These are phyloP conservation scores for Iberis pinnata DNA, from an alignment of 345 rosid genomes.

Conservation along the genomic window DNA sequence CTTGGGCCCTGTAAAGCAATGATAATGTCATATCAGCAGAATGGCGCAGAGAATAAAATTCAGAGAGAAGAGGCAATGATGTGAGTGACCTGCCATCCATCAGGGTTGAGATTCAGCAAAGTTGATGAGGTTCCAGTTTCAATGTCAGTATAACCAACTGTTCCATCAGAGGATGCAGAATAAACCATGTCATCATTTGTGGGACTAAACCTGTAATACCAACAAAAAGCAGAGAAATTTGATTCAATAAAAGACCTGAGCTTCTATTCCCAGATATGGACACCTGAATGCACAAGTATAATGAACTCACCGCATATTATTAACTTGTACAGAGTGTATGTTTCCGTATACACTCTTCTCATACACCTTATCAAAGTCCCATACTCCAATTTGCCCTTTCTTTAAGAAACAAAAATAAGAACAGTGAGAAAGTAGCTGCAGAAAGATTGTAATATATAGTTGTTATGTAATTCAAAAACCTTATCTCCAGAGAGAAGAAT, in stretches of 20 bases:
- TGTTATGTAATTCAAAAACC: slow-evolving; percentile 34
- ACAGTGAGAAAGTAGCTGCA: slow-evolving; percentile 2
- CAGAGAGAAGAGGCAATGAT: slow-evolving; percentile 5
- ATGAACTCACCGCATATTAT: slow-evolving; percentile 62
- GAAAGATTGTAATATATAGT: neutral
- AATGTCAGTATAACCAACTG: slow-evolving; percentile 77
- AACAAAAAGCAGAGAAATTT: neutral
- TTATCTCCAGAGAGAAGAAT: slow-evolving; percentile 92
- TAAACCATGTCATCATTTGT: slow-evolving; percentile 68
- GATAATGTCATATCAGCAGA: slow-evolving; percentile 5
- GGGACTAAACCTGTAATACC: slow-evolving; percentile 58
- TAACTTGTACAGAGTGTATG: slow-evolving; percentile 76
- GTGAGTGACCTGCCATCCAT: slow-evolving; percentile 83
- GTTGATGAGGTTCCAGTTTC: slow-evolving; percentile 85
- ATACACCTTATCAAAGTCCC: slow-evolving; percentile 83
- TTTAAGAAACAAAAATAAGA: slow-evolving; percentile 31
- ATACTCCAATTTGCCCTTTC: slow-evolving; percentile 98
- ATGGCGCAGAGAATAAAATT: neutral
- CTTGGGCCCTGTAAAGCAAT: slow-evolving; percentile 45
- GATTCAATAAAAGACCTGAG: neutral
- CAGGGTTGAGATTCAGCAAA: slow-evolving; percentile 76
- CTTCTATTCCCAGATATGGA: neutral
- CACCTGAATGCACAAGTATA: no score
- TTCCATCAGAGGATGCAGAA: slow-evolving; percentile 94
- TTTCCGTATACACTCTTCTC: slow-evolving; percentile 81